Evolutionary conservation across 1,139 yeast genomes (phyloP), one percentile per base, ranked within the genome.

Genomic region (Suhomyces wounanorum): DNA sequence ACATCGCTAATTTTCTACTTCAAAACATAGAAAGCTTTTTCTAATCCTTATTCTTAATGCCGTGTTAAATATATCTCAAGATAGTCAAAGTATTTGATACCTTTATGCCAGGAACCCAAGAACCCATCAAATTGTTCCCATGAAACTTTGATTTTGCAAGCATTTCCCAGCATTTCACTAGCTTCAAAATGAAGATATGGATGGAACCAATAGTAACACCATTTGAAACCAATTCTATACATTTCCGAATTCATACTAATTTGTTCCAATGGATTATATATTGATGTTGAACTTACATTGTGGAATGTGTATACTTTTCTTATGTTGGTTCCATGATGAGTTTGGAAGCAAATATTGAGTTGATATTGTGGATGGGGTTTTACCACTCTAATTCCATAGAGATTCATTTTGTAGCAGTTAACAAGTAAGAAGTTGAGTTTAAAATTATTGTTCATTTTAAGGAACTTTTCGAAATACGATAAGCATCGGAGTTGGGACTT

Each of bases 71-170:
- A 52, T 2, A 49, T 30, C 21, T 41, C 52, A 6, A 52, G 13
- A 5, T 38, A 6, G 33, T 82, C 84, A 61, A 88, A 86, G 11
- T 79, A 58, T 51, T 72, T 72, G 5, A 70, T 52, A 0, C 96
- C 95, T 47, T 77, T 77, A 45, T 73, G 72, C 14, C 64, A 59
- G 0, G 84, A 75, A 0, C 96, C 96, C 54, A 77, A 78, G 57
- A 75, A 77, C 0, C 96, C 96, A 62, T 90, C 96, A 54, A 87
- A 67, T 1, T 82, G 78, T 3, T 73, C 72, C 95, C 92, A 87
- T 7, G 52, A 38, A 7, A 55, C 41, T 1, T 6, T 21, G 13
- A 23, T 25, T 36, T 40, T 14, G n/a, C 18, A 13, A 6, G 3
- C 14, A 33, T 14, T 14, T 14, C 8, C 37, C 18, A 4, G 7